Percentiles rank a stretch among this genome's conserved stretches.
phyloP scores from a whole-genome alignment of 148 eudicot genomes.

The Cornus suecica region DNA sequence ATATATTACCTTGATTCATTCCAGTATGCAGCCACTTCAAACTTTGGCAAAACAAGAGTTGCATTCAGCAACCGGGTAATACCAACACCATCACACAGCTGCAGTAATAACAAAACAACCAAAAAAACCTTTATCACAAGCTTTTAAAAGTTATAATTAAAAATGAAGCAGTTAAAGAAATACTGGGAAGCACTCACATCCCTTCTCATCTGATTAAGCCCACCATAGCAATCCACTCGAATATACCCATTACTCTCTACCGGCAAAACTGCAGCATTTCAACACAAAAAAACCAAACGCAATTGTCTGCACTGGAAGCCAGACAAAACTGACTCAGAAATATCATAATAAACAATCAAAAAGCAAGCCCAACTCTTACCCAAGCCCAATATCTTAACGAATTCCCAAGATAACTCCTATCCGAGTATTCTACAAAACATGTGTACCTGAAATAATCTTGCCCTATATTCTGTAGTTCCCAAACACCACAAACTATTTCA shows the following conservation, averaged over 20 bases:
- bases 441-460: neutral
- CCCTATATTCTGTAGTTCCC: neutral
- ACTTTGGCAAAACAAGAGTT: conserved; percentile 92
- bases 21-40: conserved; percentile 99
- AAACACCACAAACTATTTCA: neutral
- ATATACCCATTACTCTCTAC: conserved; percentile 76
- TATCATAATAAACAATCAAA: conserved; percentile 16
- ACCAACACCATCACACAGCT: conserved; percentile 99
- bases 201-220: conserved; percentile 96
- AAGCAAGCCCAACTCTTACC: neutral
- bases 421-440: neutral
- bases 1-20: conserved; percentile 84
- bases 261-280: conserved; percentile 95
- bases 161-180: conserved; percentile 6
- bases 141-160: neutral
- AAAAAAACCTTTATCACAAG: neutral
- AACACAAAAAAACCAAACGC: conserved; percentile 68
- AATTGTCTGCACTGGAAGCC: conserved; percentile 83
- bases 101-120: conserved; percentile 21
- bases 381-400: neutral
- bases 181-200: conserved; percentile 55
- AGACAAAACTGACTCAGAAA: conserved; percentile 48
- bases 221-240: conserved; percentile 99
- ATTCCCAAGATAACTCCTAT: neutral
- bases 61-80: conserved; percentile 91